These are phyloP conservation scores for Cercophora samala DNA, from an alignment of 495 filamentous ascomycete genomes.

Conservation along the genomic window DNA sequence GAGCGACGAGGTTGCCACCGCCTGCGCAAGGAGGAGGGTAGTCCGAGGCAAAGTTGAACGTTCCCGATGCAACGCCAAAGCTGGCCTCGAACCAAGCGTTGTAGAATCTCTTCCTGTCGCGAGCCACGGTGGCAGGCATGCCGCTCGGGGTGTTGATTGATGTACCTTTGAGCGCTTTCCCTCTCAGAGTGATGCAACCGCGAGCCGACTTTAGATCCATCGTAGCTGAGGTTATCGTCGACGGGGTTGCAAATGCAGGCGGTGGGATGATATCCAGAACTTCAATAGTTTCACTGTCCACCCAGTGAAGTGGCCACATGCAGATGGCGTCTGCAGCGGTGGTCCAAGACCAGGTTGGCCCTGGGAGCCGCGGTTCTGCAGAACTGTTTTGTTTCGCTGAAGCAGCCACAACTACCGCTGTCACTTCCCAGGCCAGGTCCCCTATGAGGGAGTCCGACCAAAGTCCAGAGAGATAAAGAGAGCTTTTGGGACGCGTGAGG, in stretches of 20 bases:
- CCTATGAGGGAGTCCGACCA: not conserved
- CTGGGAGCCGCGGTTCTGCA: not conserved
- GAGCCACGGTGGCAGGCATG: not conserved
- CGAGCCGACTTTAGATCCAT: not conserved
- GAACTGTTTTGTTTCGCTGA: not conserved
- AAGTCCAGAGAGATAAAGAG: not conserved
- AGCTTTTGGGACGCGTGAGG: not conserved
- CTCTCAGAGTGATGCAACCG: not conserved
- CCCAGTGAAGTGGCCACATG: conserved; percentile 1
- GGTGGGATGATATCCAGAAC: not conserved
- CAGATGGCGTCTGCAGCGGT: not conserved
- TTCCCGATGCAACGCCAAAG: not conserved
- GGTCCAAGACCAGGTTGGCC: conserved; percentile 1
- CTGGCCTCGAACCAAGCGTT: conserved; percentile 4
- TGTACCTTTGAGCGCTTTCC: not conserved
- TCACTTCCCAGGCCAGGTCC: not conserved
- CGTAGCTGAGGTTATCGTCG: not conserved
- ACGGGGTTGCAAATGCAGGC: not conserved
- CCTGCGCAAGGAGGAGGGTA: not conserved
- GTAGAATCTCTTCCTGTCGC: not conserved
- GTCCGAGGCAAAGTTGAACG: not conserved
- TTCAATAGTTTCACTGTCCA: not conserved
- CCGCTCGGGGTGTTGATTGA: not conserved
- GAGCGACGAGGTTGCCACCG: not conserved
- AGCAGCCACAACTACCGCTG: not conserved